Percentiles rank a stretch among this genome's conserved stretches.
Evolutionary conservation across 257 asterid genomes (phyloP).

Genomic region (Nicotiana obtusifolia): DNA sequence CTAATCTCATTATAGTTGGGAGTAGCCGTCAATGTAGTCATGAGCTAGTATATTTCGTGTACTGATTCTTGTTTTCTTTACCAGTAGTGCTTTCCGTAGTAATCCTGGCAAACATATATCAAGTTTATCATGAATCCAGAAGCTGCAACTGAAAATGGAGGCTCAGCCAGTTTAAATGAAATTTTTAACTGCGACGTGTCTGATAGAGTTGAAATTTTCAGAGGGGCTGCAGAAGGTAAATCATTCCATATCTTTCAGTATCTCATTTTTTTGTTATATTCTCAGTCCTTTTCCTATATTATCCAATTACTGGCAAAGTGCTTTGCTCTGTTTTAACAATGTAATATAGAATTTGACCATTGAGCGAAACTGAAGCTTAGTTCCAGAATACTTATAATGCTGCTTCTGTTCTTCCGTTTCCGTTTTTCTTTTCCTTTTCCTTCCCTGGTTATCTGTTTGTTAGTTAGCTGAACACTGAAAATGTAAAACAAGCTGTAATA

Average conservation of each 20-base stretch:
- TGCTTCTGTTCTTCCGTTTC: background rate
- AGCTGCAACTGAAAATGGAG: slow-evolving; percentile 41
- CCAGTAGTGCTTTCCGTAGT: slow-evolving; percentile 22
- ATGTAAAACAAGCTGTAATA: background rate
- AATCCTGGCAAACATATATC: slow-evolving; percentile 20
- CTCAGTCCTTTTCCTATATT: background rate
- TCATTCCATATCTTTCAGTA: slow-evolving; percentile 4
- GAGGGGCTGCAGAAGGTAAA: slow-evolving; percentile 49
- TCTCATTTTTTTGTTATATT: background rate
- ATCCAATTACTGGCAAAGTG: background rate
- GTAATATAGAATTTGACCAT: background rate
- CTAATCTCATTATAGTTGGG: background rate
- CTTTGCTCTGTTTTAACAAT: background rate
- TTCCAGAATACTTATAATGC: background rate
- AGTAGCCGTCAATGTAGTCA: background rate
- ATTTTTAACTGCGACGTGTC: slow-evolving; percentile 40
- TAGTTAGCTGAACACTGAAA: background rate
- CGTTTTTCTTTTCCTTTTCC: background rate
- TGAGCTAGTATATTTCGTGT: background rate
- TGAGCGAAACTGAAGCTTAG: background rate
- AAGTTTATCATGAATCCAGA: slow-evolving; percentile 53
- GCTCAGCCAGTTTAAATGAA: slow-evolving; percentile 33
- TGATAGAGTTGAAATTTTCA: slow-evolving; percentile 46
- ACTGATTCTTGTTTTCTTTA: slow-evolving; percentile 9
- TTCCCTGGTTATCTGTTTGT: background rate